Evolutionary conservation across 352 stramenopile species (phyloP).

Genomic region (Aphanomyces astaci): DNA sequence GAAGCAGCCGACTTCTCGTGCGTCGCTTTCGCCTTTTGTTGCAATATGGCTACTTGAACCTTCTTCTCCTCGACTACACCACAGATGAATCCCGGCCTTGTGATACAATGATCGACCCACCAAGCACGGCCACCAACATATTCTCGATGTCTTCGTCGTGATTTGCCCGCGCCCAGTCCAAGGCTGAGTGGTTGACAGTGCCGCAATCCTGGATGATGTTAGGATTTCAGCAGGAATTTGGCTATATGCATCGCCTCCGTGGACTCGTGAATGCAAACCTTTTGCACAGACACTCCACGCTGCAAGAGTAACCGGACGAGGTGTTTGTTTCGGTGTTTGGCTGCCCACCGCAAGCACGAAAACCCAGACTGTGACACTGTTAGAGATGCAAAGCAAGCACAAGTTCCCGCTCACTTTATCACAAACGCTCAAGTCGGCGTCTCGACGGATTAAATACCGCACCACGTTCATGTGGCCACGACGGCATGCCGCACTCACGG

Average conservation of each 20-base stretch:
- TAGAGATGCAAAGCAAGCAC: not conserved
- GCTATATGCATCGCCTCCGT: too few species aligned
- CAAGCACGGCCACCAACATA: not conserved
- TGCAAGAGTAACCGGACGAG: conserved; percentile 2
- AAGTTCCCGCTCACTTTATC: conserved; percentile 11
- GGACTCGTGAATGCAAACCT: not conserved
- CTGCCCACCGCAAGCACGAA: conserved; percentile 18
- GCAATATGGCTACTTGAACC: not conserved
- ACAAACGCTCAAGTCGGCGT: conserved; percentile 3
- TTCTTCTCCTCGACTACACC: conserved; percentile 20
- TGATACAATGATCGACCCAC: too few species aligned
- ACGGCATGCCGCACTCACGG: conserved; percentile 9
- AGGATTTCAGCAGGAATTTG: not conserved
- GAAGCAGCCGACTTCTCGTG: too few species aligned
- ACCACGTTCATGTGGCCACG: not conserved
- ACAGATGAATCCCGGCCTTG: too few species aligned
- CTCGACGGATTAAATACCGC: conserved; percentile 3
- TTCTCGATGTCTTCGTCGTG: conserved; percentile 10
- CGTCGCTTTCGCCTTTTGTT: not conserved
- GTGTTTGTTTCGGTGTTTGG: conserved; percentile 5
- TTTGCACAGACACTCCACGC: conserved; percentile 4
- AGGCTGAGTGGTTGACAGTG: not conserved
- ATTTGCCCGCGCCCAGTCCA: conserved; percentile 18
- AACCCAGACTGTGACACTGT: conserved; percentile 10
- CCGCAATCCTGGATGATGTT: conserved; percentile 2